These are phyloP conservation scores for Leishmania tarentolae DNA, from an alignment of 208 protist genomes.

Conservation along the genomic window DNA sequence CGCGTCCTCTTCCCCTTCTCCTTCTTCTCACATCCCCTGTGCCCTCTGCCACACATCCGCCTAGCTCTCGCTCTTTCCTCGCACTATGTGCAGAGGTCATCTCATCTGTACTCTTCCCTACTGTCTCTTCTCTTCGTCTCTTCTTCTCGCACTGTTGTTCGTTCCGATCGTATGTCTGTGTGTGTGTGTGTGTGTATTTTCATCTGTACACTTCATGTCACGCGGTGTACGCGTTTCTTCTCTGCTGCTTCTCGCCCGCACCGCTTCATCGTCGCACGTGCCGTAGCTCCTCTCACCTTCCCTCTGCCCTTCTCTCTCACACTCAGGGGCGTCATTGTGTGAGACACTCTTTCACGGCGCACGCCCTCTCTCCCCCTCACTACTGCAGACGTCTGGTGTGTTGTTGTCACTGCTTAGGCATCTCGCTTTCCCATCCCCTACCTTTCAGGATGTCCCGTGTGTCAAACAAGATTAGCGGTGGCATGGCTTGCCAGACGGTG, in stretches of 20 bases:
- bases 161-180: background rate
- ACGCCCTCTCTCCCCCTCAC: background rate
- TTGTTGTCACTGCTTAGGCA: background rate
- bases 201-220: background rate
- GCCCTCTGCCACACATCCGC: background rate
- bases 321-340: background rate
- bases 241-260: background rate
- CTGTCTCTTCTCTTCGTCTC: background rate
- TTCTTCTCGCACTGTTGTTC: background rate
- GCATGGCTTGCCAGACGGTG: constrained; percentile 56
- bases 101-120: background rate
- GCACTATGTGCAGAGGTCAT: background rate
- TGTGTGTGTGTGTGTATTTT: background rate
- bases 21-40: background rate
- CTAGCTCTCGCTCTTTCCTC: background rate
- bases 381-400: background rate
- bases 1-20: background rate
- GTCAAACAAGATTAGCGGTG: constrained; percentile 56
- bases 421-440: background rate
- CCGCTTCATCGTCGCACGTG: background rate
- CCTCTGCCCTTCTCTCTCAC: background rate
- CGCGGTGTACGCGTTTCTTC: background rate
- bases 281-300: background rate
- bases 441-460: constrained; percentile 55
- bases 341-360: background rate